Evolutionary conservation across 345 rosid genomes (phyloP).

Genomic region (Hirschfeldia incana): DNA sequence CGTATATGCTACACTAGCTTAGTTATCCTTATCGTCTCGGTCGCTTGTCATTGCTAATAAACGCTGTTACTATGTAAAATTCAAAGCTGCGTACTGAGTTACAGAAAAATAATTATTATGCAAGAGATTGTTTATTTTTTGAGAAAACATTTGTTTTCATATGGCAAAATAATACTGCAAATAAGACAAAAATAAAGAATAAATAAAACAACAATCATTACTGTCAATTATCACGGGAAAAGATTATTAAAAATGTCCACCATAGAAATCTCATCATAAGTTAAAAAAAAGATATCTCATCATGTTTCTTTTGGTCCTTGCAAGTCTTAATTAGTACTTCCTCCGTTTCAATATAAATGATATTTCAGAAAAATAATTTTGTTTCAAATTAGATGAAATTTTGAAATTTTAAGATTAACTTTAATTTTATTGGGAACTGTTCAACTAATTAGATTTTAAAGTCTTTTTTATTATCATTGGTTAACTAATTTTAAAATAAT

Average conservation of each 20-base stretch:
- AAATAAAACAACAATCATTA: slow-evolving; percentile 27
- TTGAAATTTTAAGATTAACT: too few species aligned
- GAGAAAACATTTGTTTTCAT: background rate
- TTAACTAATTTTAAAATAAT: too few species aligned
- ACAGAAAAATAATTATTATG: background rate
- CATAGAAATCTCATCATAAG: background rate
- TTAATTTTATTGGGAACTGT: too few species aligned
- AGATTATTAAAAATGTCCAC: slow-evolving; percentile 3
- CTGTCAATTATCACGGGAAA: slow-evolving; percentile 26
- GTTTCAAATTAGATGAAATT: too few species aligned
- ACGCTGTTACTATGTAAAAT: background rate
- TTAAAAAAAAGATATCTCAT: background rate
- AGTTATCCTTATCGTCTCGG: background rate
- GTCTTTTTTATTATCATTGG: too few species aligned
- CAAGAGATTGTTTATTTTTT: background rate
- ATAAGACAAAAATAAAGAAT: slow-evolving; percentile 35
- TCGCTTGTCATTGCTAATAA: background rate
- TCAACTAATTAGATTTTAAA: too few species aligned
- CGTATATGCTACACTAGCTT: background rate
- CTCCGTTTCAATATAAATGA: too few species aligned
- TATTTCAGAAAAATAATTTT: too few species aligned
- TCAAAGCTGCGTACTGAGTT: background rate
- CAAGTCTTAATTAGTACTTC: background rate
- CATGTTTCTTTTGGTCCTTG: slow-evolving; percentile 6
- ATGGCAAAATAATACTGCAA: background rate